Conservation (phyloP, 768 basidiomycete genomes). For the Termitomyces sp. region DNA sequence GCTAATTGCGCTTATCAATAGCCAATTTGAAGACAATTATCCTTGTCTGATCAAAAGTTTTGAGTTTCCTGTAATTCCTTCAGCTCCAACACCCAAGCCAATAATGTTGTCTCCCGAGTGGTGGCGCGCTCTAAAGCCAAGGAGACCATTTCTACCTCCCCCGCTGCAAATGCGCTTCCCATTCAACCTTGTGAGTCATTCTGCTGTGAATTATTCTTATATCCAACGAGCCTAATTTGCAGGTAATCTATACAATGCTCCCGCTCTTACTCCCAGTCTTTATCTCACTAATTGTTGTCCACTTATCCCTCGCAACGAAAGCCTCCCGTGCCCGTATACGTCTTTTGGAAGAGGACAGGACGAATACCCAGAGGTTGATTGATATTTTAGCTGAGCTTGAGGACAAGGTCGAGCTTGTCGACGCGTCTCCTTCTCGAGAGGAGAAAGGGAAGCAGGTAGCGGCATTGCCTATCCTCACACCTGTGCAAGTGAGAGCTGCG, state of each 20-base stretch:
- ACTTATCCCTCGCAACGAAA: constrained; percentile 54
- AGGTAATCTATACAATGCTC: constrained; percentile 53
- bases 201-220: neutral
- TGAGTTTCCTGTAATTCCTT: constrained; percentile 39
- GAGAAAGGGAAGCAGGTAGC: constrained; percentile 5
- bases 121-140: constrained; percentile 39
- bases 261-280: constrained; percentile 66
- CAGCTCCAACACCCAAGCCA: constrained; percentile 36
- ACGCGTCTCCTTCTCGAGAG: neutral
- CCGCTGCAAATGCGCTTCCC: constrained; percentile 60
- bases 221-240: constrained; percentile 3
- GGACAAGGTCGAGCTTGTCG: constrained; percentile 29
- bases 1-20: constrained; percentile 22
- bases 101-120: constrained; percentile 39
- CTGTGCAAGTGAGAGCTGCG: constrained; percentile 55
- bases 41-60: constrained; percentile 54
- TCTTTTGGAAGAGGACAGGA: constrained; percentile 54
- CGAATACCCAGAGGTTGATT: constrained; percentile 47
- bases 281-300: constrained; percentile 50
- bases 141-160: constrained; percentile 53
- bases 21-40: constrained; percentile 57
- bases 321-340: constrained; percentile 65
- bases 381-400: constrained; percentile 59
- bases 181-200: constrained; percentile 58
- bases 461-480: constrained; percentile 47